Evolutionary conservation across 2,329 filamentous ascomycete species (phyloP).

Genomic region (Penicillium sp.): DNA sequence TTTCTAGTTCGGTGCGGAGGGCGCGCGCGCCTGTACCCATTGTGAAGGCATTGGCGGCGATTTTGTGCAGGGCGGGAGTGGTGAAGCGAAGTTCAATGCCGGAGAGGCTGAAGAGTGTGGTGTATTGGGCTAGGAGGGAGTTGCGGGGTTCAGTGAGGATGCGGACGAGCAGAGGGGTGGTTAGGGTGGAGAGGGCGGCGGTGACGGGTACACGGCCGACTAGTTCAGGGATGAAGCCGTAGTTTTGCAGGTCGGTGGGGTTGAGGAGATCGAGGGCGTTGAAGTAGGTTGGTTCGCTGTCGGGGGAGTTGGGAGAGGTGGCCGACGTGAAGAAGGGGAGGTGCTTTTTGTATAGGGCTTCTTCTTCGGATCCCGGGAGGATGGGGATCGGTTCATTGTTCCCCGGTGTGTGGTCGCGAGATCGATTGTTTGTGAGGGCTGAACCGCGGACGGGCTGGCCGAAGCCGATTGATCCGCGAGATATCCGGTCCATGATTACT

Average conservation of each 20-base stretch:
- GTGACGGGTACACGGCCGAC: constrained; percentile 89
- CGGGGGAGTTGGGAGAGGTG: constrained; percentile 35
- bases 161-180: constrained; percentile 60
- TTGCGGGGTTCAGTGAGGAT: constrained; percentile 90
- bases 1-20: constrained; percentile 71
- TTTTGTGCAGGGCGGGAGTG: constrained; percentile 65
- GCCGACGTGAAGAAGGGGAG: constrained; percentile 53
- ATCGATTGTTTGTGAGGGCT: no score
- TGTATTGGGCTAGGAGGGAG: constrained; percentile 78
- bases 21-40: constrained; percentile 73
- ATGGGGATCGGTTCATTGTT: no score
- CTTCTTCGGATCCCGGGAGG: constrained; percentile 57
- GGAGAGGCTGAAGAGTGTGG: constrained; percentile 73
- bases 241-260: constrained; percentile 68
- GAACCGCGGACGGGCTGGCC: constrained; percentile 62
- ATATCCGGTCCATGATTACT: constrained; percentile 73
- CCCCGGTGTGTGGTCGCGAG: no score
- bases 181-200: constrained; percentile 70
- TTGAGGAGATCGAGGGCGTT: constrained; percentile 63
- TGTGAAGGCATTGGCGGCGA: constrained; percentile 61
- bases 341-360: constrained; percentile 51
- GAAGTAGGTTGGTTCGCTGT: constrained; percentile 42
- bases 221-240: constrained; percentile 89
- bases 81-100: constrained; percentile 73
- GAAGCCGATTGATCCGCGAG: constrained; percentile 80